phyloP scores from a whole-genome alignment of 352 stramenopile genomes.

The Halophytophthora batemanensis region DNA sequence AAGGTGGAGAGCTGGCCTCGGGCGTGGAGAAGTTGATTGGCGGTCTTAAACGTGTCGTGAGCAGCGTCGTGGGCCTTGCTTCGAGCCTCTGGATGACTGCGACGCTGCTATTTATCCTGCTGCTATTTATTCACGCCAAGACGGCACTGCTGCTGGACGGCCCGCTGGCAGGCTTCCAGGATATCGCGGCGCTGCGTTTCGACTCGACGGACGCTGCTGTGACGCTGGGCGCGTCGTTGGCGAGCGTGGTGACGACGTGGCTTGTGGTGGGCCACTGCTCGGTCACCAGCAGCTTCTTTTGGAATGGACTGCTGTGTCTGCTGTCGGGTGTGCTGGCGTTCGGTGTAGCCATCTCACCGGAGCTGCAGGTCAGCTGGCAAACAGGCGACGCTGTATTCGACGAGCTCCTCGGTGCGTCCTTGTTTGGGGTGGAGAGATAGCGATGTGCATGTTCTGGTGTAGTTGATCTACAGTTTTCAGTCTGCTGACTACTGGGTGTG shows the following conservation, averaged over 20 bases:
- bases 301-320: slow-evolving; percentile 64
- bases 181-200: slow-evolving; percentile 48
- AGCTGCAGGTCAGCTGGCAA: slow-evolving; percentile 60
- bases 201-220: slow-evolving; percentile 51
- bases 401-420: slow-evolving; percentile 62
- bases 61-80: slow-evolving; percentile 35
- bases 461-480: not conserved
- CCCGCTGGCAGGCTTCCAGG: slow-evolving; percentile 52
- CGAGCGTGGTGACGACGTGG: slow-evolving; percentile 40
- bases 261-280: slow-evolving; percentile 30
- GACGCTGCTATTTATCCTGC: slow-evolving; percentile 62
- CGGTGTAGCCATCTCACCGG: slow-evolving; percentile 57
- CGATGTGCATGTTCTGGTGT: not conserved
- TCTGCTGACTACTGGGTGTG: slow-evolving; percentile 1
- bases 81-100: slow-evolving; percentile 46
- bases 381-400: slow-evolving; percentile 53
- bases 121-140: slow-evolving; percentile 78
- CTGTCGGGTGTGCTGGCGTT: slow-evolving; percentile 50
- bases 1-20: slow-evolving; percentile 55
- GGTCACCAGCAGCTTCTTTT: slow-evolving; percentile 60
- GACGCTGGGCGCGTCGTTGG: slow-evolving; percentile 33
- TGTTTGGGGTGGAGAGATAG: not conserved
- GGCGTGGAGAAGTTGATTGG: slow-evolving; percentile 29
- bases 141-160: slow-evolving; percentile 46
- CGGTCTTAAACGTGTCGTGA: slow-evolving; percentile 27